These are phyloP conservation scores for Psophocarpus tetragonolobus DNA, from an alignment of 306 rosid genomes.

Conservation along the genomic window DNA sequence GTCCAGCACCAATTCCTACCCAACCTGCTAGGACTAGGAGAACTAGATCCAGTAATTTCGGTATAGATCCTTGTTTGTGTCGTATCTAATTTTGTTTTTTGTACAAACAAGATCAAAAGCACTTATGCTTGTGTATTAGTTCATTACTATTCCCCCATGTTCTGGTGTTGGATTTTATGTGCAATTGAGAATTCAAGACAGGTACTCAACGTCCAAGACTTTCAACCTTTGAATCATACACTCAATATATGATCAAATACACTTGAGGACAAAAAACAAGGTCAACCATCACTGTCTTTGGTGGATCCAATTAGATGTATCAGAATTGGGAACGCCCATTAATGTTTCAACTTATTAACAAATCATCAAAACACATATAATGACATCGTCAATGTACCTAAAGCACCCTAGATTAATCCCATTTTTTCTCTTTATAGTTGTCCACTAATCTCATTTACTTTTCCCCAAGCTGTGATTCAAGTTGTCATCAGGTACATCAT, in stretches of 20 bases:
- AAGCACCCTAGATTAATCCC: background rate
- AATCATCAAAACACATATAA: background rate
- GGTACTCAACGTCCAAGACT: conserved; percentile 7
- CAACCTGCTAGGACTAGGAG: background rate
- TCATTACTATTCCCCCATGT: conserved; percentile 19
- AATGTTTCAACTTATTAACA: background rate
- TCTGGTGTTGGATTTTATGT: background rate
- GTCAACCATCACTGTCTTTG: conserved; percentile 19
- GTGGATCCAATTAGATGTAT: conserved; percentile 35
- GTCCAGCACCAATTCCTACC: background rate
- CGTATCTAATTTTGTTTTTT: background rate
- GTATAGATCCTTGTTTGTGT: background rate
- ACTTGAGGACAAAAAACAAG: background rate
- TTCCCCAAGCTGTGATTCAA: no score
- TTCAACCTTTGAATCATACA: background rate
- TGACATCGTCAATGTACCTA: background rate
- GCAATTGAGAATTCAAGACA: background rate
- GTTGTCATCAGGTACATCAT: no score
- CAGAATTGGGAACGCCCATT: conserved; percentile 14
- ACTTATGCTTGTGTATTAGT: background rate
- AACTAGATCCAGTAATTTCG: conserved; percentile 32
- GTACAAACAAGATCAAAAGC: background rate
- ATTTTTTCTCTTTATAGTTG: background rate
- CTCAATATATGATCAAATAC: conserved; percentile 15
- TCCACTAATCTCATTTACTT: background rate